Evolutionary conservation across 257 asterid genomes (phyloP).

Genomic region (Solanum ossicruentum): DNA sequence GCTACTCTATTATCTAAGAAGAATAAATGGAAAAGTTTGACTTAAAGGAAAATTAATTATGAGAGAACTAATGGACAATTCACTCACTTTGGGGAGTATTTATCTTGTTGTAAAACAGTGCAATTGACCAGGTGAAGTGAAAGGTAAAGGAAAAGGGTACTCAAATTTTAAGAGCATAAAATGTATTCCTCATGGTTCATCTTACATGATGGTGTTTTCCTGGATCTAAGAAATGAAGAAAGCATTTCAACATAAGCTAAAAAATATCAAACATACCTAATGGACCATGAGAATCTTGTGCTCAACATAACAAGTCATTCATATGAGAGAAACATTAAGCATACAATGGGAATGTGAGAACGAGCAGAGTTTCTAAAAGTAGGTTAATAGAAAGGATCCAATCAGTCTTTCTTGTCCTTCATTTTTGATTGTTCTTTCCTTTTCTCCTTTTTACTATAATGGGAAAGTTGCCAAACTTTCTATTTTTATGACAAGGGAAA

Average conservation of each 20-base stretch:
- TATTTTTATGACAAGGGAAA: too few species aligned
- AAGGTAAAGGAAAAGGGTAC: not conserved
- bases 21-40: not conserved
- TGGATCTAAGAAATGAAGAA: not conserved
- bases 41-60: not conserved
- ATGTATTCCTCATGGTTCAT: not conserved
- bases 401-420: not conserved
- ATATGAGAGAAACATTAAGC: not conserved
- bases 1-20: not conserved
- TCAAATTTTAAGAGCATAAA: not conserved
- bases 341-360: not conserved
- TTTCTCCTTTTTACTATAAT: not conserved
- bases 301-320: not conserved
- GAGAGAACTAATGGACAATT: not conserved
- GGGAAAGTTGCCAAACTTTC: not conserved
- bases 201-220: not conserved
- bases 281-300: not conserved
- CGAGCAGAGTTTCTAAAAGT: not conserved
- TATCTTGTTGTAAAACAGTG: not conserved
- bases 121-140: not conserved
- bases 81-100: not conserved
- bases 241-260: not conserved
- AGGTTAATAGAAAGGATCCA: not conserved
- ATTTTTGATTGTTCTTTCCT: not conserved
- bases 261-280: not conserved